A percentile compares a stretch with the other conserved stretches of the same genome.
phyloP scores from a whole-genome alignment of 371 early-diverging fungal genomes.

The Mortierella sp. region DNA sequence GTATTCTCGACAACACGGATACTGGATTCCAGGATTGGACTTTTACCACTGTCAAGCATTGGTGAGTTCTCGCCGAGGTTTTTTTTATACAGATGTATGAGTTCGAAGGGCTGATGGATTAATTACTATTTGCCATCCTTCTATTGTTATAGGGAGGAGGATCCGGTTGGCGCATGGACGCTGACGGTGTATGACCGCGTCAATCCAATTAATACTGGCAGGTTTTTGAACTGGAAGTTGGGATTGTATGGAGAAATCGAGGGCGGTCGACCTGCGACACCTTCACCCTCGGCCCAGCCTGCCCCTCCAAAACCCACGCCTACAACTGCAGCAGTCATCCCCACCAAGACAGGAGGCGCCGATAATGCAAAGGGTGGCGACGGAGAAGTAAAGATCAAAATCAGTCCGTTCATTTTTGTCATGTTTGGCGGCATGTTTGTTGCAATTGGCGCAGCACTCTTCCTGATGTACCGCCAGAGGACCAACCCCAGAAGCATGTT shows the following conservation, averaged over 20 bases:
- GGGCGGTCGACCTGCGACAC: constrained; percentile 16
- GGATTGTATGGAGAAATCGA: constrained; percentile 76
- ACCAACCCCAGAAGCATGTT: constrained; percentile 42
- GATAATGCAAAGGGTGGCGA: constrained; percentile 15
- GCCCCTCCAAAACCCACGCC: constrained; percentile 22
- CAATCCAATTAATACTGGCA: constrained; percentile 63
- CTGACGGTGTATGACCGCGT: constrained; percentile 73
- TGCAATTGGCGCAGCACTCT: constrained; percentile 46
- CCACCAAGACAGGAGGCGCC: constrained; percentile 23
- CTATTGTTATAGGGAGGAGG: constrained; percentile 79
- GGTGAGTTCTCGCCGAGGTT: constrained; percentile 83
- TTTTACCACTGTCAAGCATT: constrained; percentile 96
- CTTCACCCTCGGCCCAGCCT: constrained; percentile 21
- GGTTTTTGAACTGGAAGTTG: constrained; percentile 74
- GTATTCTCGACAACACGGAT: constrained; percentile 74
- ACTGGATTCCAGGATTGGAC: constrained; percentile 94
- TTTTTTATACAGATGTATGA: too few species aligned
- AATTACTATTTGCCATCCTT: not conserved
- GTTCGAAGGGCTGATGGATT: too few species aligned
- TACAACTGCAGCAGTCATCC: constrained; percentile 33
- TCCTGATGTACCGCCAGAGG: constrained; percentile 54
- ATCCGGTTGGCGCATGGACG: constrained; percentile 87
- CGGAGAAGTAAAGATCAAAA: constrained; percentile 7
- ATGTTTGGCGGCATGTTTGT: constrained; percentile 57
- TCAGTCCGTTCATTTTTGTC: constrained; percentile 50